Evolutionary conservation across 768 basidiomycete genomes (phyloP).

Genomic region (Pisolithus tinctorius): DNA sequence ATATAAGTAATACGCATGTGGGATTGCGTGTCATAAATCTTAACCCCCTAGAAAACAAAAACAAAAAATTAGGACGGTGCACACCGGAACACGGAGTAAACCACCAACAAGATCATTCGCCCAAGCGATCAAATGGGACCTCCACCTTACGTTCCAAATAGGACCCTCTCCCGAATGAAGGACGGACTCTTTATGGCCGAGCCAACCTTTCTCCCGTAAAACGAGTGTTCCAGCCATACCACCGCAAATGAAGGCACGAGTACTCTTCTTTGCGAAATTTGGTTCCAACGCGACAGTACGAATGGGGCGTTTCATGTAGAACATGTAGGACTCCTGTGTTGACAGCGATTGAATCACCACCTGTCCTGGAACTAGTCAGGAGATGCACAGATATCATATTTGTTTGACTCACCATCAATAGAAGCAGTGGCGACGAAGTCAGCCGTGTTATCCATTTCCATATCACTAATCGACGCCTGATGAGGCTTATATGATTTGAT

Average conservation of each 20-base stretch:
- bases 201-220: conserved; percentile 93
- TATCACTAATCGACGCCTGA: conserved; percentile 77
- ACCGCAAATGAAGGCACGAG: conserved; percentile 82
- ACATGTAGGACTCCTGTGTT: conserved; percentile 72
- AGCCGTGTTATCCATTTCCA: conserved; percentile 74
- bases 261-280: conserved; percentile 70
- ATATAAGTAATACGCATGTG: conserved; percentile 79
- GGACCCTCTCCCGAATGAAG: conserved; percentile 86
- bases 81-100: neutral
- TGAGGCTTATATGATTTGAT: conserved; percentile 91
- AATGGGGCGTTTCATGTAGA: conserved; percentile 90
- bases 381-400: conserved; percentile 72
- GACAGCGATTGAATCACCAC: conserved; percentile 81
- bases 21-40: conserved; percentile 81
- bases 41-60: conserved; percentile 61
- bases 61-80: neutral
- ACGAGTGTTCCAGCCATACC: conserved; percentile 84
- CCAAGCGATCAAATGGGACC: conserved; percentile 86
- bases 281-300: conserved; percentile 88
- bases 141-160: conserved; percentile 90
- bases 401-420: conserved; percentile 85
- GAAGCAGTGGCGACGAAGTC: conserved; percentile 92
- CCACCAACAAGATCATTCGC: conserved; percentile 78
- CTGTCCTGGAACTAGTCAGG: conserved; percentile 60
- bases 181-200: conserved; percentile 86